Percentiles rank a stretch among this genome's conserved stretches.
These are phyloP conservation scores for Aspergillus japonicus DNA, from an alignment of 2,329 filamentous ascomycete species.

Conservation along the genomic window DNA sequence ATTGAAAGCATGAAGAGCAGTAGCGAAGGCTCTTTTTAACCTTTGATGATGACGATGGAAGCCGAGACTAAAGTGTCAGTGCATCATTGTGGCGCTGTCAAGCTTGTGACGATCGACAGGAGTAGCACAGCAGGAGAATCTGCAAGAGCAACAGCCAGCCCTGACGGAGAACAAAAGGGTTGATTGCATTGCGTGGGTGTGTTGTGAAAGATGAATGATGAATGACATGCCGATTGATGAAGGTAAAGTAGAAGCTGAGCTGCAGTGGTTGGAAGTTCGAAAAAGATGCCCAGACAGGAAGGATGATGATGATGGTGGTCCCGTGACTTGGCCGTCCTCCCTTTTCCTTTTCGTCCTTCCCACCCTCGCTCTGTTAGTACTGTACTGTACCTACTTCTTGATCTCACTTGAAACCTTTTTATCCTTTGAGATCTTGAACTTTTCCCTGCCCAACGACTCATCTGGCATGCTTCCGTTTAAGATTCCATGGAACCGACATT, in stretches of 20 bases:
- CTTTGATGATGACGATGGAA: not conserved
- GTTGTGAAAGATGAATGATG: not conserved
- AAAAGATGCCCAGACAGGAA: too few species aligned
- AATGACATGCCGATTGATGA: not conserved
- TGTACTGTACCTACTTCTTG: too few species aligned
- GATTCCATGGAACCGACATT: not conserved
- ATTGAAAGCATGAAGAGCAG: not conserved
- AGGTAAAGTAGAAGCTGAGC: too few species aligned
- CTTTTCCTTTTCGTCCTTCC: not conserved
- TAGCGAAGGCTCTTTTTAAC: not conserved
- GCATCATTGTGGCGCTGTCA: constrained; percentile 3
- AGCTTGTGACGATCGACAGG: constrained; percentile 7
- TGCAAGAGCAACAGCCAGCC: not conserved
- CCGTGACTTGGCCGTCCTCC: not conserved
- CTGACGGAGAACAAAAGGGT: too few species aligned
- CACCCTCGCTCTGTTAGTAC: too few species aligned
- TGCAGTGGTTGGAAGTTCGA: too few species aligned
- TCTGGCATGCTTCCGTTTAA: not conserved
- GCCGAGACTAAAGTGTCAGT: constrained; percentile 1
- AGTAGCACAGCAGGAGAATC: constrained; percentile 4
- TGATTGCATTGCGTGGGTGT: not conserved
- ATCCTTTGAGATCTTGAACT: too few species aligned
- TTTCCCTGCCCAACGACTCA: not conserved
- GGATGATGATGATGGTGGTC: not conserved
- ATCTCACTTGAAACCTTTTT: too few species aligned